Conservation (phyloP, 1,139 yeast genomes). For the Chernovozyma aurita region DNA sequence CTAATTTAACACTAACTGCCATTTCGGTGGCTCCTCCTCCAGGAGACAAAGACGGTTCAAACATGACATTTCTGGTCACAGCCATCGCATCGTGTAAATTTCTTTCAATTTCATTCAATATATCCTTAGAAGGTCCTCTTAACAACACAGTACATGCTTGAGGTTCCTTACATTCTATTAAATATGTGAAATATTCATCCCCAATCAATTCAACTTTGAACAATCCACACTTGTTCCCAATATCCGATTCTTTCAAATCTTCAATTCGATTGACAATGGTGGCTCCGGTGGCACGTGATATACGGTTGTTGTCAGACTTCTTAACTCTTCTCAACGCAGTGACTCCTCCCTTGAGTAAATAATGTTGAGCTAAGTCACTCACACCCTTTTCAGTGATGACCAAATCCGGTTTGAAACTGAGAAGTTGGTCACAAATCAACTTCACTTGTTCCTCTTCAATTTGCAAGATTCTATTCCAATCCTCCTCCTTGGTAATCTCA, state of each 20-base stretch:
- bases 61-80: constrained; percentile 90
- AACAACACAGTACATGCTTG: constrained; percentile 90
- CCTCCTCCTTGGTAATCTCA: constrained; percentile 93
- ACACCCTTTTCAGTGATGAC: constrained; percentile 99
- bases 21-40: constrained; percentile 99
- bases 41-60: constrained; percentile 92
- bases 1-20: constrained; percentile 88
- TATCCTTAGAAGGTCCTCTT: constrained; percentile 97
- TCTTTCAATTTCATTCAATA: constrained; percentile 92
- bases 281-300: constrained; percentile 97
- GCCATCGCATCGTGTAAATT: constrained; percentile 99
- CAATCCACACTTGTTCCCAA: constrained; percentile 85
- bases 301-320: constrained; percentile 94
- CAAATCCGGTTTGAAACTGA: constrained; percentile 84
- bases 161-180: constrained; percentile 78
- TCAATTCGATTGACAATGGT: constrained; percentile 94
- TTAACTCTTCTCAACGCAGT: constrained; percentile 92
- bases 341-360: constrained; percentile 87
- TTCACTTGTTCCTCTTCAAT: constrained; percentile 98
- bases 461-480: constrained; percentile 92
- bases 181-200: constrained; percentile 90
- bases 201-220: constrained; percentile 95
- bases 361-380: constrained; percentile 96
- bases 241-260: constrained; percentile 84
- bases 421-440: constrained; percentile 76